phyloP scores from a whole-genome alignment of 805 yeast genomes.

The Scheffersomyces stipitis region DNA sequence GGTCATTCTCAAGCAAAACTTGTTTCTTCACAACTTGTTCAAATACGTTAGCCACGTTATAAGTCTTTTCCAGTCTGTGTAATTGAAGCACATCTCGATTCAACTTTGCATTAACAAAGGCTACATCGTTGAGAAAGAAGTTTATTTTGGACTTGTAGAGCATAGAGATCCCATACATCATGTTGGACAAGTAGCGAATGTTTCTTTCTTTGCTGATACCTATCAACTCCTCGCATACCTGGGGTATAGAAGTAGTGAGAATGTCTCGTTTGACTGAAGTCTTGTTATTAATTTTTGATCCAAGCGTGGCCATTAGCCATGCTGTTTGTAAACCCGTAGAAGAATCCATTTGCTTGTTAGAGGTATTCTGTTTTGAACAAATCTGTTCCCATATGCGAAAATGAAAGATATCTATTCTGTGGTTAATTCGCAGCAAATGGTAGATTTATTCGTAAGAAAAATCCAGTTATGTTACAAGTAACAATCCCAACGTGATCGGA shows the following conservation, averaged over 20 bases:
- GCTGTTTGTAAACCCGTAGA: conserved; percentile 20
- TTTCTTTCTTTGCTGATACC: conserved; percentile 2
- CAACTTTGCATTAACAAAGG: conserved; percentile 6
- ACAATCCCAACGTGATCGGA: too few relatives aligned
- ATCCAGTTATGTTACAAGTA: too few relatives aligned
- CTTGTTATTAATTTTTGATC: conserved; percentile 27
- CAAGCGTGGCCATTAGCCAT: conserved; percentile 44
- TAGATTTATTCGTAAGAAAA: too few relatives aligned
- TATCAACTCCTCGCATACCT: conserved; percentile 30
- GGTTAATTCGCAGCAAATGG: too few relatives aligned
- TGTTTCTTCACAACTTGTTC: conserved; percentile 1
- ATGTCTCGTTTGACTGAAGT: conserved; percentile 31
- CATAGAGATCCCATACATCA: conserved; percentile 50
- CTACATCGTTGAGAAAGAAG: conserved; percentile 39
- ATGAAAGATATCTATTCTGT: too few relatives aligned
- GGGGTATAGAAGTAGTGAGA: conserved; percentile 40
- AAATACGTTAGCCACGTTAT: too few relatives aligned
- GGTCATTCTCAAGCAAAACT: conserved; percentile 24
- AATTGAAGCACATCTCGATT: conserved; percentile 1
- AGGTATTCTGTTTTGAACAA: too few relatives aligned
- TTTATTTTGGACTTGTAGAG: conserved; percentile 50
- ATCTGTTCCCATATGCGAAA: too few relatives aligned
- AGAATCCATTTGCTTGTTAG: too few relatives aligned
- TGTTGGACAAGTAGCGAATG: conserved; percentile 39
- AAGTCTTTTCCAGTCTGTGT: neutral